These are phyloP conservation scores for Boletus sensibilis DNA, from an alignment of 768 basidiomycete species.

Conservation along the genomic window DNA sequence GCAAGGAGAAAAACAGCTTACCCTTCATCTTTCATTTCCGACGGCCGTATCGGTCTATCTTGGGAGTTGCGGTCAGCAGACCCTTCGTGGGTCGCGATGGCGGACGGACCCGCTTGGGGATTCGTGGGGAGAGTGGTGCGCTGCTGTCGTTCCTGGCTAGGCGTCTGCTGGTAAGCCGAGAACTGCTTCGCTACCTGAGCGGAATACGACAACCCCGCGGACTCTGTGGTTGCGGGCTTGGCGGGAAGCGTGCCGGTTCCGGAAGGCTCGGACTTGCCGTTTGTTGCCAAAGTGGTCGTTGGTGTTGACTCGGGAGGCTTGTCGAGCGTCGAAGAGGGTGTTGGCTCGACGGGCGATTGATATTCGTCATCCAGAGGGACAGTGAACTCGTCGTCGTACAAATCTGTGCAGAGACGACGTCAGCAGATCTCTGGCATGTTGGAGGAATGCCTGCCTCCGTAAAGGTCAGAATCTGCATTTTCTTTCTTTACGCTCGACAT, in stretches of 20 bases:
- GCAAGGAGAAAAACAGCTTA: slow-evolving; percentile 45
- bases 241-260: slow-evolving; percentile 25
- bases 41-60: slow-evolving; percentile 58
- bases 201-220: slow-evolving; percentile 50
- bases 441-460: slow-evolving; percentile 42
- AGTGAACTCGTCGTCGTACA: slow-evolving; percentile 50
- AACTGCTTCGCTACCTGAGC: slow-evolving; percentile 68
- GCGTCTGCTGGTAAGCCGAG: slow-evolving; percentile 61
- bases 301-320: slow-evolving; percentile 18
- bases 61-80: slow-evolving; percentile 35
- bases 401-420: slow-evolving; percentile 36
- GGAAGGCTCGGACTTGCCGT: slow-evolving; percentile 26
- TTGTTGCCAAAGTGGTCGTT: slow-evolving; percentile 14
- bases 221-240: slow-evolving; percentile 25
- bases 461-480: slow-evolving; percentile 41
- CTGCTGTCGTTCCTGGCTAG: slow-evolving; percentile 61
- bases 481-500: slow-evolving; percentile 30
- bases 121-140: slow-evolving; percentile 30
- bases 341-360: slow-evolving; percentile 26
- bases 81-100: slow-evolving; percentile 39
- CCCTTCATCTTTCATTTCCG: slow-evolving; percentile 83
- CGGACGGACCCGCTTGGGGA: slow-evolving; percentile 28
- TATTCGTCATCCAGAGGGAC: slow-evolving; percentile 34
- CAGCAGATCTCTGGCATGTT: neutral
- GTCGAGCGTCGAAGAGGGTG: slow-evolving; percentile 21